These are phyloP conservation scores for Tricladium varicosporioides DNA, from an alignment of 2,329 filamentous ascomycete genomes.

Conservation along the genomic window DNA sequence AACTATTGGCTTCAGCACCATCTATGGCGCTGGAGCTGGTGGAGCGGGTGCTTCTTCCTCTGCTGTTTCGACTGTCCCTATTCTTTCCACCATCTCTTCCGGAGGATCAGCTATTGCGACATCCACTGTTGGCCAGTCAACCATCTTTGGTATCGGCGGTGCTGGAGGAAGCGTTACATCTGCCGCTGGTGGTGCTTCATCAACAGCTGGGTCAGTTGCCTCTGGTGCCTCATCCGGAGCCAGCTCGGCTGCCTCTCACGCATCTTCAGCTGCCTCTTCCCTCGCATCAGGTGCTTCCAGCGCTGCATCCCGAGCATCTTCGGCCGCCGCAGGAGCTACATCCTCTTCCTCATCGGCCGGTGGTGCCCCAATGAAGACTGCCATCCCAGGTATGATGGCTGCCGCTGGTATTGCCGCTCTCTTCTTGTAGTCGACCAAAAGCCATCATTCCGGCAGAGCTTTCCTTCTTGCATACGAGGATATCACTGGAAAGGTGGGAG, in stretches of 20 bases:
- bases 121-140: background rate
- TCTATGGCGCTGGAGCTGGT: conserved; percentile 18
- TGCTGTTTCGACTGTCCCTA: background rate
- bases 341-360: conserved; percentile 18
- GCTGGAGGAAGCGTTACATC: background rate
- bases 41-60: conserved; percentile 13
- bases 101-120: conserved; percentile 8
- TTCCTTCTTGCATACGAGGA: conserved; percentile 6
- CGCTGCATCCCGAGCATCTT: conserved; percentile 2
- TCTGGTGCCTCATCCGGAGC: conserved; percentile 11
- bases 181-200: conserved; percentile 4
- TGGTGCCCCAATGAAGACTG: conserved; percentile 28
- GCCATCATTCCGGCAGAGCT: conserved; percentile 16
- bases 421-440: conserved; percentile 28
- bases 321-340: conserved; percentile 8
- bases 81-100: conserved; percentile 1
- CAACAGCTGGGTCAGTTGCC: conserved; percentile 7
- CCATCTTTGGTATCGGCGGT: background rate
- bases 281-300: background rate
- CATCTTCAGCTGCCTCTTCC: conserved; percentile 9
- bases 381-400: conserved; percentile 27
- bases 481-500: conserved; percentile 10
- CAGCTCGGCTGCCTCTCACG: too few relatives aligned
- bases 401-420: conserved; percentile 32
- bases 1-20: conserved; percentile 28